Evolutionary conservation across 345 rosid genomes (phyloP), one percentile per base, ranked within the genome.

Genomic region (Citrus medica): DNA sequence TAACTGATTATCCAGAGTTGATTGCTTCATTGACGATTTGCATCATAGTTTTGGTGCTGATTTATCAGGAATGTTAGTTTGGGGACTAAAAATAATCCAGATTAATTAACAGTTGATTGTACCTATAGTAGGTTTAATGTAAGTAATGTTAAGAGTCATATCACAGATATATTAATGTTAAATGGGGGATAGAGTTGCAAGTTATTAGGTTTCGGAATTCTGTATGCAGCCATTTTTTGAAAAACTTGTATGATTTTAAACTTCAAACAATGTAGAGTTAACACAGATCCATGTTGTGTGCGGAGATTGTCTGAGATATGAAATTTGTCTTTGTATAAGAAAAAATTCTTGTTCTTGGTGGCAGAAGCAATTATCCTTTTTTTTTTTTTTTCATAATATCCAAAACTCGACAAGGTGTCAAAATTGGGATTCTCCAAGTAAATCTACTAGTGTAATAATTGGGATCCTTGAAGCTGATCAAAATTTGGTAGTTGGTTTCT

Each of bases 1-100:
- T 67, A n/a, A 74, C 51, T 48, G 61, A 75, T 60, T 58, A 46
- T 69, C 60, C 67, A 17, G 32, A 61, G 75, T 65, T 24, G 42
- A 69, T 69, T 68, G 9, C 22, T 56, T 56, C 59, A n/a, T 67
- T 21, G 24, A 65, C 24, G 38, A 55, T 38, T 25, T 65, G n/a
- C 62, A 22, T 16, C 53, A 27, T 42, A 35, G 22, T 63, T 61
- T 58, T 46, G 51, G 67, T 56, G 59, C 67, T 14, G 38, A 59
- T 7, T 53, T 53, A 17, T 17, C 7, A 17, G 58, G 58, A 53
- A 53, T 51, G 22, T 51, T 51, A 53, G 58, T 53, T 53, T 53
- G 21, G 21, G 58, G 8, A 53, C 58, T 53, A 16, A 16, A 53
- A 19, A 4, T 53, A 17, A 53, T 53, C 22, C 22, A 19, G 58